Evolutionary conservation across 768 basidiomycete genomes (phyloP).

Genomic region (Gloeostereum incarnatum): DNA sequence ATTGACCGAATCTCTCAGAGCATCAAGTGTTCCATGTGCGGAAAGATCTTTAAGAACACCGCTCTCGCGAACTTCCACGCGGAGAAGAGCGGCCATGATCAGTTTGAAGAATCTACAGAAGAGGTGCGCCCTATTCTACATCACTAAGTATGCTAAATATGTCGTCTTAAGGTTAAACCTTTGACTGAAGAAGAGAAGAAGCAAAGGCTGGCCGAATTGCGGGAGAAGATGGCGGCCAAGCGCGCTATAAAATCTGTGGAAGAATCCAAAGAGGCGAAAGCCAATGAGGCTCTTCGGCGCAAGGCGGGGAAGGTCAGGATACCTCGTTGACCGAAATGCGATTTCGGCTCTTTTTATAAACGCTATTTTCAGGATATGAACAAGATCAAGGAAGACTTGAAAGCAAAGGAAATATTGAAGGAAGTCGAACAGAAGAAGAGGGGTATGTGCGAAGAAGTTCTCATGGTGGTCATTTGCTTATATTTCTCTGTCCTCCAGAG

Average conservation of each 20-base stretch:
- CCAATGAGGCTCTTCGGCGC: constrained; percentile 71
- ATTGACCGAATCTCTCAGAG: constrained; percentile 32
- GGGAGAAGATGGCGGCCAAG: constrained; percentile 74
- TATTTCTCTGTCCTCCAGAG: constrained; percentile 35
- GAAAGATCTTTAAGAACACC: constrained; percentile 79
- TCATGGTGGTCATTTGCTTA: neutral
- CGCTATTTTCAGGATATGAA: constrained; percentile 52
- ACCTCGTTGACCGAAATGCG: neutral
- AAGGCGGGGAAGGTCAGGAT: constrained; percentile 76
- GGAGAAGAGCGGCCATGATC: constrained; percentile 90
- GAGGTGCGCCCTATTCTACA: constrained; percentile 42
- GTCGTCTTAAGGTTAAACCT: constrained; percentile 64
- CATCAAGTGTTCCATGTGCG: constrained; percentile 78
- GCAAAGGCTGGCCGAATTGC: constrained; percentile 69
- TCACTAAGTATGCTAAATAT: constrained; percentile 3
- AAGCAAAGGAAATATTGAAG: constrained; percentile 72
- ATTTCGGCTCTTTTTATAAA: neutral
- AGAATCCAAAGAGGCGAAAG: constrained; percentile 64
- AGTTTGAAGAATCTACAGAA: constrained; percentile 93
- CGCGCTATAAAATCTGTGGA: constrained; percentile 60
- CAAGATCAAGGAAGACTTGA: constrained; percentile 66
- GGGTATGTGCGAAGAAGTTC: constrained; percentile 34
- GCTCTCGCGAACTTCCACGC: constrained; percentile 90
- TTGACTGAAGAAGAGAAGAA: constrained; percentile 92
- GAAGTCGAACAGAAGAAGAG: constrained; percentile 75